phyloP scores from a whole-genome alignment of 2,329 filamentous ascomycete species.

The Grosmannia clavigera region DNA sequence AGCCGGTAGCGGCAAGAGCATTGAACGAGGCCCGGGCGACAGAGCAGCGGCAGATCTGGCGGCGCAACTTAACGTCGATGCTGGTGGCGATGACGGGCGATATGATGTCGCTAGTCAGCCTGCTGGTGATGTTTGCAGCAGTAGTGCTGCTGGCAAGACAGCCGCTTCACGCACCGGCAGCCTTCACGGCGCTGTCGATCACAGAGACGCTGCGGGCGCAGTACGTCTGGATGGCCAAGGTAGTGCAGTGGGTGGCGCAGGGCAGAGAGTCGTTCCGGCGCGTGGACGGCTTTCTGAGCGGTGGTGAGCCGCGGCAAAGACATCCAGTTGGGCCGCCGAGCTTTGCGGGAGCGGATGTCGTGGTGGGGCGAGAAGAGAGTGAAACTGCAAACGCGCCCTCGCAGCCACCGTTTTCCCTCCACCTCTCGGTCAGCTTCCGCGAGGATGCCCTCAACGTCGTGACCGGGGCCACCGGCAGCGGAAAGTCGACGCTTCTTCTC shows the following conservation, averaged over 20 bases:
- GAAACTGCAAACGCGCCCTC: neutral
- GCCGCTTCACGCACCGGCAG: conserved; percentile 8
- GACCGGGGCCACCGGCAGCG: conserved; percentile 20
- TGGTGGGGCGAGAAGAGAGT: neutral
- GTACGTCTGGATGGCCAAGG: conserved; percentile 13
- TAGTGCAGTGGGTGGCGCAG: conserved; percentile 17
- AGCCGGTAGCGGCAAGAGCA: conserved; percentile 57
- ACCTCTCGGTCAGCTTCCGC: conserved; percentile 13
- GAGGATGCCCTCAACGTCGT: conserved; percentile 20
- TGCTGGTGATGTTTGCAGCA: conserved; percentile 8
- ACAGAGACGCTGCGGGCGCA: conserved; percentile 13
- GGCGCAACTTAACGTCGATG: conserved; percentile 15
- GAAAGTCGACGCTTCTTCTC: conserved; percentile 20
- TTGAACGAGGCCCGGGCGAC: neutral
- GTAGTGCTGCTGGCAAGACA: conserved; percentile 1
- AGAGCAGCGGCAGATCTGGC: conserved; percentile 19
- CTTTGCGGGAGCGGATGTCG: conserved; percentile 17
- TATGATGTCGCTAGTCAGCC: conserved; percentile 9
- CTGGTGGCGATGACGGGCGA: conserved; percentile 12
- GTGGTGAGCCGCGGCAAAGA: conserved; percentile 11
- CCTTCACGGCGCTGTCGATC: conserved; percentile 14
- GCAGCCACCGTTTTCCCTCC: conserved; percentile 15
- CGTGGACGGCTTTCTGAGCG: conserved; percentile 19
- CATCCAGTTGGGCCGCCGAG: conserved; percentile 18
- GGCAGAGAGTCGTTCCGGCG: conserved; percentile 18